phyloP scores from a whole-genome alignment of 495 filamentous ascomycete genomes.

The Penicillium parvum region DNA sequence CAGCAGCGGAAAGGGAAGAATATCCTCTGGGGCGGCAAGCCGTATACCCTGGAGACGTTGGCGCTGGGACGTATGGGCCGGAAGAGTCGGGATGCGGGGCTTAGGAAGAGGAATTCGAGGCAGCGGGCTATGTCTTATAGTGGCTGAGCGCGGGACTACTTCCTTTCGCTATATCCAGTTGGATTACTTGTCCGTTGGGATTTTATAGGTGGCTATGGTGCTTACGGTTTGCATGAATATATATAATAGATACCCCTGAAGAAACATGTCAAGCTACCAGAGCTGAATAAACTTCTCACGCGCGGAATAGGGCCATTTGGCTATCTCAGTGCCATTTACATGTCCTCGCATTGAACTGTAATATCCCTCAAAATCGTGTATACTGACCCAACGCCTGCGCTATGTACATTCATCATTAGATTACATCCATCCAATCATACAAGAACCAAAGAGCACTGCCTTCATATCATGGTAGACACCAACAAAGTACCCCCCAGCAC shows the following conservation, averaged over 20 bases:
- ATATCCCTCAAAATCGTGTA: background rate
- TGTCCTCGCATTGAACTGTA: no score
- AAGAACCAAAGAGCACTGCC: background rate
- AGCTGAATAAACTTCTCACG: no score
- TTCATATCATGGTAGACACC: no score
- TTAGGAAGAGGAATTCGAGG: conserved; percentile 17
- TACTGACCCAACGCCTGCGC: conserved; percentile 2
- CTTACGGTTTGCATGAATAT: no score
- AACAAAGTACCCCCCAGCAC: background rate
- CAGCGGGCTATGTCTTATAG: conserved; percentile 21
- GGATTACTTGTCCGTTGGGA: background rate
- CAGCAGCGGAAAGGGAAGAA: conserved; percentile 26
- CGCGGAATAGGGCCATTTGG: no score
- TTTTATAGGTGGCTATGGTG: no score
- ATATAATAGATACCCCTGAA: no score
- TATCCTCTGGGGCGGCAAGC: conserved; percentile 37
- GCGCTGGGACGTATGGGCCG: conserved; percentile 35
- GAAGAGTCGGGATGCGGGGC: conserved; percentile 35
- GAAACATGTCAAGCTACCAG: no score
- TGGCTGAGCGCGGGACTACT: background rate
- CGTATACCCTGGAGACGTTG: conserved; percentile 40
- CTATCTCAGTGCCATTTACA: no score
- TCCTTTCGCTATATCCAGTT: background rate
- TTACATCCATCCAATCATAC: background rate
- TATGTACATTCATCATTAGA: conserved; percentile 2